Evolutionary conservation across 768 basidiomycete genomes (phyloP), one percentile per base, ranked within the genome.

Genomic region (Scleroderma bovista): DNA sequence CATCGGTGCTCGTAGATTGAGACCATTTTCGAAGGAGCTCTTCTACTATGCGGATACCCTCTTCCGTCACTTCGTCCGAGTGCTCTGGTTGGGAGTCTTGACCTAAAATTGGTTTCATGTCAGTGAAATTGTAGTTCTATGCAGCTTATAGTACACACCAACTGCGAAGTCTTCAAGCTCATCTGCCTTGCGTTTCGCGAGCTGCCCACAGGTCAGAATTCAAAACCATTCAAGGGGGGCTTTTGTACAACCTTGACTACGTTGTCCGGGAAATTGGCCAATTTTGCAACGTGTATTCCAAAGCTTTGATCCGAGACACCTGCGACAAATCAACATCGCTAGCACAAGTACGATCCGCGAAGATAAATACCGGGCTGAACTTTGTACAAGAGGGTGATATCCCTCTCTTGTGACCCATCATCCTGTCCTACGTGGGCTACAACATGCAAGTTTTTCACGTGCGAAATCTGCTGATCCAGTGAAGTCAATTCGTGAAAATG

Each of bases 401-500:
- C 91, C 39, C 83, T 70, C 42, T 81, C 80, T 31, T 77, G 72
- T 12, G 65, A 66, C 1, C 64, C 64, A 4, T 74, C 69, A 5
- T 74, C 71, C 39, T 76, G 68, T 16, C 79, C 75, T 15, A 98
- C 93, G 59, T 96, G 90, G 5, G 96, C 95, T 13, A 93, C 89
- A 46, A 98, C 95, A 61, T 98, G 94, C 29, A 97, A 67, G 65
- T 98, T 99, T 67, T 90, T 90, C 47, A 99, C 93, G 54, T 93
- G 87, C 0, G 77, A 53, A 19, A 93, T 73, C 63, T 93, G 80
- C 68, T 95, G 87, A 55, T 93, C 87, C 19, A 99, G 77, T 0
- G 88, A 84, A 0, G 96, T 98, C 32, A 99, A 75, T 64, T 99
- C 96, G 67, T 98, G 95, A 70, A 97, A 99, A 65, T 98, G 95